These are phyloP conservation scores for Ilyonectria destructans DNA, from an alignment of 2,329 filamentous ascomycete species.

Conservation along the genomic window DNA sequence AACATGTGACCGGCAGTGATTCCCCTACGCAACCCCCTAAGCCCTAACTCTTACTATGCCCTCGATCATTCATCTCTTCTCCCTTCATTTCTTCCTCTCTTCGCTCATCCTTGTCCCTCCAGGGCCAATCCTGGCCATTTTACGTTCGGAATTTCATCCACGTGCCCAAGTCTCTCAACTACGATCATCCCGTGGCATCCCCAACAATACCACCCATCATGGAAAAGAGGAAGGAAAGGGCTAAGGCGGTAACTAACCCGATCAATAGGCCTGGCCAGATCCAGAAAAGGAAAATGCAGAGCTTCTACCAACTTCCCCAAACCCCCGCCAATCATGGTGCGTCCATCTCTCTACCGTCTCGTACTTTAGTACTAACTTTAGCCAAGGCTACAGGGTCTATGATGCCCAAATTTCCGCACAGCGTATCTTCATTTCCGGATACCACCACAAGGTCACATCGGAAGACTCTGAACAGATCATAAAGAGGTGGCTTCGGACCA, in stretches of 20 bases:
- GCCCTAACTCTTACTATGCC: background rate
- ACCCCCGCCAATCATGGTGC: background rate
- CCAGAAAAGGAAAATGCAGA: background rate
- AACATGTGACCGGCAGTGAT: background rate
- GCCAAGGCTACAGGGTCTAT: background rate
- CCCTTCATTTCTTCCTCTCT: background rate
- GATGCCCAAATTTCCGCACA: constrained; percentile 11
- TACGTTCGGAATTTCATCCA: background rate
- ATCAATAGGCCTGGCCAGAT: too few species aligned
- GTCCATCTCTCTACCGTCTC: background rate
- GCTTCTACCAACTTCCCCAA: constrained; percentile 1
- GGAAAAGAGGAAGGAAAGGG: constrained; percentile 1
- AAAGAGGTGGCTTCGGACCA: background rate
- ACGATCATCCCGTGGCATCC: background rate
- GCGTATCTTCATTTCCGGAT: background rate
- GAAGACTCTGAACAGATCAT: background rate
- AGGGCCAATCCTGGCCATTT: background rate
- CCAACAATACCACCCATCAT: background rate
- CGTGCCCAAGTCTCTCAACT: background rate
- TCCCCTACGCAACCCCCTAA: background rate
- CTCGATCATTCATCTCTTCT: background rate
- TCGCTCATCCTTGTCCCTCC: too few species aligned
- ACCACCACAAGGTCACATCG: background rate
- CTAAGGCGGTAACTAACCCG: constrained; percentile 6
- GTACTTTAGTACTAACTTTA: background rate